Percentiles rank a stretch among this genome's conserved stretches.
Evolutionary conservation across 371 early-diverging fungal genomes (phyloP).

Genomic region (Rhizopus stolonifer): DNA sequence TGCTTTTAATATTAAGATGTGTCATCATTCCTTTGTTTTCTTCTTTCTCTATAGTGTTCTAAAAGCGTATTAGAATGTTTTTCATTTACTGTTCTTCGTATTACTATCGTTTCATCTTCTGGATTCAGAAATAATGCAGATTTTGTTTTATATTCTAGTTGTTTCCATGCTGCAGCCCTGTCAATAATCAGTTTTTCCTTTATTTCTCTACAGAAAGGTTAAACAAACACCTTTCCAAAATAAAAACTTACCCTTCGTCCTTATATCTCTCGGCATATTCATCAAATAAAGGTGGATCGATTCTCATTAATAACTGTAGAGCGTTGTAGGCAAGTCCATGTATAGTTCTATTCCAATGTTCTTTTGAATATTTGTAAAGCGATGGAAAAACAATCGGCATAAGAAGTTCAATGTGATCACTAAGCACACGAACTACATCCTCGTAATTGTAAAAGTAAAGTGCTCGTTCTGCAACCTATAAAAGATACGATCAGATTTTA

Average conservation of each 20-base stretch:
- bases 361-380: slow-evolving; percentile 87
- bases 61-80: no score
- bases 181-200: no score
- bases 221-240: no score
- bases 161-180: no score
- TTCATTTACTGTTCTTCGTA: no score
- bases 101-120: no score
- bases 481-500: not conserved
- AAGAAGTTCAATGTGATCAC: slow-evolving; percentile 82
- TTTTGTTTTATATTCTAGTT: no score
- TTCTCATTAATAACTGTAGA: slow-evolving; percentile 88
- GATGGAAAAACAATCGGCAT: slow-evolving; percentile 93
- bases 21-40: no score
- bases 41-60: no score
- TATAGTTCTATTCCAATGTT: slow-evolving; percentile 97
- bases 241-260: slow-evolving; percentile 34
- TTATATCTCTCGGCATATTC: slow-evolving; percentile 82
- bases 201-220: no score
- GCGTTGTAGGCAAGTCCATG: slow-evolving; percentile 94
- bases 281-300: slow-evolving; percentile 89
- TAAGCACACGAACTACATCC: slow-evolving; percentile 90
- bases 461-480: slow-evolving; percentile 92
- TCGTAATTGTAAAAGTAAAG: slow-evolving; percentile 97
- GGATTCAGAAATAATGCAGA: no score
- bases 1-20: no score